Evolutionary conservation across 441 rosid genomes (phyloP).

Genomic region (Hura crepitans): DNA sequence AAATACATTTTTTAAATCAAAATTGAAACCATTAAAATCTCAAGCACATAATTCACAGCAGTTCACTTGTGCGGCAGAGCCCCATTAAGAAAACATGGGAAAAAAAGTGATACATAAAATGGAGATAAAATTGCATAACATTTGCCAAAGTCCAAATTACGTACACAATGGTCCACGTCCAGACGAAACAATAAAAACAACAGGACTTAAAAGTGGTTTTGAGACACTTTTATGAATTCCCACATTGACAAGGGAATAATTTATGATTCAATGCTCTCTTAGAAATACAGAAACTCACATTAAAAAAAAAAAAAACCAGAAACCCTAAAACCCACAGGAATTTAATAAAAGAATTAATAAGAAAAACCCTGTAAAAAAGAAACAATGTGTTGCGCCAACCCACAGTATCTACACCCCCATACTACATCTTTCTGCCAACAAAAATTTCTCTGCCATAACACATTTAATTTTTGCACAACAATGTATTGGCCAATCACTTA

Average conservation of each 20-base stretch:
- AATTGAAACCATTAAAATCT: too few relatives aligned
- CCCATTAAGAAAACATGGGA: background rate
- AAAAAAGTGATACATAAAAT: background rate
- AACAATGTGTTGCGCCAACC: constrained; percentile 31
- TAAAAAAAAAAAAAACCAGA: background rate
- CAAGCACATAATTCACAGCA: too few relatives aligned
- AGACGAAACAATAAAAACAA: constrained; percentile 24
- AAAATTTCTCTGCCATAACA: constrained; percentile 26
- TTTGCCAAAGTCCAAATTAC: constrained; percentile 12
- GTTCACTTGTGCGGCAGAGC: too few relatives aligned
- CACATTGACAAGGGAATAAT: constrained; percentile 30
- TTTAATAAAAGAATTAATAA: constrained; percentile 51
- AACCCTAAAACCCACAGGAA: constrained; percentile 28
- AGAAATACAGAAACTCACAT: constrained; percentile 29
- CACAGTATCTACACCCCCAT: constrained; percentile 57
- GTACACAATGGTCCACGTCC: constrained; percentile 26
- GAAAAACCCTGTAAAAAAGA: constrained; percentile 33
- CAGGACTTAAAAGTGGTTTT: constrained; percentile 18
- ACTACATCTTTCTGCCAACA: constrained; percentile 30
- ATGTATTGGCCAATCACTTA: background rate
- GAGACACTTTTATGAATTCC: constrained; percentile 27
- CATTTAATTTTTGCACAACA: constrained; percentile 21
- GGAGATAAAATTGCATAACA: background rate
- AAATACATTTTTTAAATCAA: too few relatives aligned
- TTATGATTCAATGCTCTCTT: constrained; percentile 29